Conservation (phyloP, 108 stramenopile genomes). For the Cylindrotheca closterium region DNA sequence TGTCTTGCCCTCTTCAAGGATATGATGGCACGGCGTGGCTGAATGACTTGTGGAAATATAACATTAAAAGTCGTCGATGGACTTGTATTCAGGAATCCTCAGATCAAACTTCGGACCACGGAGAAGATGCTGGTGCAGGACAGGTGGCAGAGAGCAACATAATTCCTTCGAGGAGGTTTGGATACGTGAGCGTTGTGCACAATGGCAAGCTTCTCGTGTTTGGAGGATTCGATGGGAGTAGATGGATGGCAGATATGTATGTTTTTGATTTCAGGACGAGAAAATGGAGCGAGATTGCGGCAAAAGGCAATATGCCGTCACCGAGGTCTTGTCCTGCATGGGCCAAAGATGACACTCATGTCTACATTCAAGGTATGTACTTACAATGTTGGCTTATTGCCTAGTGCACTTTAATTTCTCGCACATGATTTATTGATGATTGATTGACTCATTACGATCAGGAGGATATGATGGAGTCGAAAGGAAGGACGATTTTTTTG, state of each 20-base stretch:
- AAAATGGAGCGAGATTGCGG: slow-evolving; percentile 68
- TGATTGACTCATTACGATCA: background rate
- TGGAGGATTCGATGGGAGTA: slow-evolving; percentile 89
- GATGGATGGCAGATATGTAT: slow-evolving; percentile 89
- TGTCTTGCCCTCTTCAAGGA: no score
- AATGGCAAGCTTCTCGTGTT: slow-evolving; percentile 86
- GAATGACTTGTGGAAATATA: slow-evolving; percentile 92
- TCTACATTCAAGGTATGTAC: slow-evolving; percentile 95
- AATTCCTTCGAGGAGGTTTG: slow-evolving; percentile 82
- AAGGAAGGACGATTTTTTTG: slow-evolving; percentile 90
- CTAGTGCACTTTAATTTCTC: no score
- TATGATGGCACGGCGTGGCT: slow-evolving; percentile 87
- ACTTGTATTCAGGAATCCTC: slow-evolving; percentile 83
- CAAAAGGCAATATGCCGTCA: slow-evolving; percentile 57
- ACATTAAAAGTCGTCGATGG: slow-evolving; percentile 70
- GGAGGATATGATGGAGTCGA: slow-evolving; percentile 94
- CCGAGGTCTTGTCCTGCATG: slow-evolving; percentile 87
- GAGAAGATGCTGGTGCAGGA: slow-evolving; percentile 1
- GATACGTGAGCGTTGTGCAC: slow-evolving; percentile 90
- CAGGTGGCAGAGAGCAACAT: slow-evolving; percentile 20
- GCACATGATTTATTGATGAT: no score
- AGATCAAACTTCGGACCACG: slow-evolving; percentile 17
- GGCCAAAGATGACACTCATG: slow-evolving; percentile 81
- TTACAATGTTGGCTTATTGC: no score
- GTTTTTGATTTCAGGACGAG: slow-evolving; percentile 76